Percentiles rank a stretch among this genome's conserved stretches.
Evolutionary conservation across 208 protist species (phyloP).

Genomic region (Wallacemonas collosoma): DNA sequence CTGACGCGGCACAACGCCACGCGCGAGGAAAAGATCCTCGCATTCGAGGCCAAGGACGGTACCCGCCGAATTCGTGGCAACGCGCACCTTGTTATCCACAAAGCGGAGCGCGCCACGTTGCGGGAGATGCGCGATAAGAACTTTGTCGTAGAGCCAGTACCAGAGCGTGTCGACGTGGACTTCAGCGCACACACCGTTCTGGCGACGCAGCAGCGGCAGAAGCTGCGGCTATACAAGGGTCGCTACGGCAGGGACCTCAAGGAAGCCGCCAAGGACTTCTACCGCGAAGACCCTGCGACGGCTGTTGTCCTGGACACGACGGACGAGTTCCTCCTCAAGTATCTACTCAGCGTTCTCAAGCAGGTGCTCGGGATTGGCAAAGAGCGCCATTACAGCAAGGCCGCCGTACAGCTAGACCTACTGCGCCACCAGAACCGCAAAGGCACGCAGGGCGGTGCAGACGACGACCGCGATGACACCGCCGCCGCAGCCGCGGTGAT

Average conservation of each 20-base stretch:
- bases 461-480: constrained; percentile 19
- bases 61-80: constrained; percentile 85
- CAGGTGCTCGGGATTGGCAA: constrained; percentile 88
- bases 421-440: constrained; percentile 46
- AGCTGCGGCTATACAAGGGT: constrained; percentile 83
- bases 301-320: constrained; percentile 87
- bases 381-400: constrained; percentile 63
- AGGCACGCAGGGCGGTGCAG: constrained; percentile 4
- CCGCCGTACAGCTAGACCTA: constrained; percentile 70
- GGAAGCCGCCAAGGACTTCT: constrained; percentile 85
- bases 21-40: constrained; percentile 77
- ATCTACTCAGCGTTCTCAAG: constrained; percentile 83
- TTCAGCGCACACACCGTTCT: constrained; percentile 87
- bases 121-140: constrained; percentile 74
- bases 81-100: constrained; percentile 66
- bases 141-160: constrained; percentile 69
- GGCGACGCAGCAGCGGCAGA: constrained; percentile 90
- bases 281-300: constrained; percentile 81
- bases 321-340: constrained; percentile 90
- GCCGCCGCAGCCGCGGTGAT: constrained; percentile 13
- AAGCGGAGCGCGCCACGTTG: constrained; percentile 38
- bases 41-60: constrained; percentile 89
- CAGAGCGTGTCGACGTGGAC: constrained; percentile 87
- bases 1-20: constrained; percentile 76
- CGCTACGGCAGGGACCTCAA: constrained; percentile 78